Percentiles rank a stretch among this genome's conserved stretches.
These are phyloP conservation scores for Inonotus hispidus DNA, from an alignment of 1,284 basidiomycete genomes.

Conservation along the genomic window DNA sequence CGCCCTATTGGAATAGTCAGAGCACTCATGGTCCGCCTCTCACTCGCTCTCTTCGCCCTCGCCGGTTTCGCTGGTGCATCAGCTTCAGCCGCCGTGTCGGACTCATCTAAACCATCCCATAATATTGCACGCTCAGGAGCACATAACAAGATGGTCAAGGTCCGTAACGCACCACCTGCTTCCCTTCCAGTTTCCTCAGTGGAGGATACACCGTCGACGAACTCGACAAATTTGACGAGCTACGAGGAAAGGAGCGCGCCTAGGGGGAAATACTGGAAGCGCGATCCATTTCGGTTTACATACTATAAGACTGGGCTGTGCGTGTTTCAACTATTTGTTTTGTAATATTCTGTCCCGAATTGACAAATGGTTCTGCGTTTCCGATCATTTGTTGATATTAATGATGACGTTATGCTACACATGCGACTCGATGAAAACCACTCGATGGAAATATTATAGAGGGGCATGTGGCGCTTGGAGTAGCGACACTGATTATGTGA, in stretches of 20 bases:
- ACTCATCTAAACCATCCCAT: neutral
- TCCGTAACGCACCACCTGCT: constrained; percentile 27
- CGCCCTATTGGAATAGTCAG: no score
- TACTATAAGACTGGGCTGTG: constrained; percentile 30
- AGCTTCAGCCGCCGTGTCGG: neutral
- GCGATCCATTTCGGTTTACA: constrained; percentile 24
- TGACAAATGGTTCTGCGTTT: neutral
- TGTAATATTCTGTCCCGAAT: no score
- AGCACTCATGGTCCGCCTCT: constrained; percentile 4
- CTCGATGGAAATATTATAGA: no score
- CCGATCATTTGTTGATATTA: neutral
- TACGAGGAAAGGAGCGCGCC: neutral
- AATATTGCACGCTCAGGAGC: neutral
- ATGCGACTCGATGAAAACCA: no score
- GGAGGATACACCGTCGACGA: constrained; percentile 30
- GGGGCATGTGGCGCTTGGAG: constrained; percentile 35
- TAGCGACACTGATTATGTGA: constrained; percentile 29
- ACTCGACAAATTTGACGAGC: constrained; percentile 24
- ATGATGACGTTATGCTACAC: neutral
- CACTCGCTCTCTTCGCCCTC: constrained; percentile 3
- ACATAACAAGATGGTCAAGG: constrained; percentile 10
- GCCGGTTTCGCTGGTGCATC: constrained; percentile 15
- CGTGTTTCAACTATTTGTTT: neutral
- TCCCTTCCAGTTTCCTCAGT: constrained; percentile 28
- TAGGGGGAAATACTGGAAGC: constrained; percentile 27